A percentile compares a stretch with the other conserved stretches of the same genome.
phyloP scores from a whole-genome alignment of 345 rosid genomes.

The Populus nigra region DNA sequence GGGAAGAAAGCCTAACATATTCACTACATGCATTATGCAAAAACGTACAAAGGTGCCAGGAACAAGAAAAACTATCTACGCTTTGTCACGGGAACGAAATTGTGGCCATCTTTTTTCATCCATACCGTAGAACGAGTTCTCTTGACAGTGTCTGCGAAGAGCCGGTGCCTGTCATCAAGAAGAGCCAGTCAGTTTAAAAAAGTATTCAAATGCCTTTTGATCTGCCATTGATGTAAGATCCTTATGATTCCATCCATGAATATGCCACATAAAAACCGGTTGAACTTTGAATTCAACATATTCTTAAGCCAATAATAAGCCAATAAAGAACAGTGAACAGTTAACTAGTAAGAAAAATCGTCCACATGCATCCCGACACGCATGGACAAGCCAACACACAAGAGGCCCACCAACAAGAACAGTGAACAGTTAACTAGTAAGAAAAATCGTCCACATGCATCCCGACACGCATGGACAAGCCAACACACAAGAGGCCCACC shows the following conservation, averaged over 20 bases:
- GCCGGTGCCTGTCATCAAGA: slow-evolving; percentile 53
- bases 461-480: neutral
- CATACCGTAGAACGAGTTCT: slow-evolving; percentile 70
- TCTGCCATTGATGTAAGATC: neutral
- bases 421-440: neutral
- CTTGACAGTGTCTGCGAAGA: slow-evolving; percentile 63
- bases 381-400: neutral
- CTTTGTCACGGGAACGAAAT: slow-evolving; percentile 43
- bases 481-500: neutral
- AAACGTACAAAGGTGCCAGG: neutral
- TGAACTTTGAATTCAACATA: neutral
- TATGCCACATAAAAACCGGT: neutral
- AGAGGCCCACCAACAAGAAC: neutral
- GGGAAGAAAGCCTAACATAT: neutral
- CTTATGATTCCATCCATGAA: neutral
- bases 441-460: neutral
- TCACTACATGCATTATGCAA: neutral
- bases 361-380: neutral
- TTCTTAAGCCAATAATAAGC: neutral
- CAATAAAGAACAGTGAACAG: neutral
- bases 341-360: neutral
- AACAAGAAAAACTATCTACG: slow-evolving; percentile 11
- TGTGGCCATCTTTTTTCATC: slow-evolving; percentile 54
- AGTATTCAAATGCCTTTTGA: neutral
- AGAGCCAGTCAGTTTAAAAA: neutral